Conservation (phyloP, 208 protist species). For the Crithidia thermophila region DNA sequence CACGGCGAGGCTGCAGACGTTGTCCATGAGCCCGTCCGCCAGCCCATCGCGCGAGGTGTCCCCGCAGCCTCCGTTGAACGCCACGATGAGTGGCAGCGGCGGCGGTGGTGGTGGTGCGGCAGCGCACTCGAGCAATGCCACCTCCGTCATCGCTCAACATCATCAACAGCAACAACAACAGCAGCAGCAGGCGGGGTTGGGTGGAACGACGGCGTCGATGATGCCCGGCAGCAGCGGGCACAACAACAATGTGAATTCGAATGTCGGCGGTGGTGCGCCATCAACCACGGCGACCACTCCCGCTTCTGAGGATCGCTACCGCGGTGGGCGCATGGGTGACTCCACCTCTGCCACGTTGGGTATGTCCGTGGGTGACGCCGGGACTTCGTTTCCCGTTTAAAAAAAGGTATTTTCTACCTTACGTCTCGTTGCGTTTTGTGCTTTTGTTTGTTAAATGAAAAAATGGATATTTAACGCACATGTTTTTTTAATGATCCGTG, state of each 20-base stretch:
- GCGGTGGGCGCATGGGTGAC: constrained; percentile 3
- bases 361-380: not conserved
- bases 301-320: constrained; percentile 11
- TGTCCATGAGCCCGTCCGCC: constrained; percentile 30
- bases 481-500: too few relatives aligned
- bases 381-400: not conserved
- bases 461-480: too few relatives aligned
- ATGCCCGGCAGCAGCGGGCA: too few relatives aligned
- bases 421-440: not conserved
- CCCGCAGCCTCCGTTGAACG: not conserved
- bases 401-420: too few relatives aligned
- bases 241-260: too few relatives aligned
- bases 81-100: not conserved
- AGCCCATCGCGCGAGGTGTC: constrained; percentile 36
- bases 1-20: constrained; percentile 39
- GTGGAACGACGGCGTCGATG: too few relatives aligned
- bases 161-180: constrained; percentile 1
- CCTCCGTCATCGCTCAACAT: not conserved
- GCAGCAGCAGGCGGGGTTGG: constrained; percentile 6
- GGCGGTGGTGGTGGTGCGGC: not conserved
- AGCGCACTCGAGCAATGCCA: not conserved
- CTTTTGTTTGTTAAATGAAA: too few relatives aligned
- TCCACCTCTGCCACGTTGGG: constrained; percentile 1
- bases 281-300: not conserved
- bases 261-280: too few relatives aligned